Evolutionary conservation across 257 asterid genomes (phyloP).

Genomic region (Penstemon barbatus): DNA sequence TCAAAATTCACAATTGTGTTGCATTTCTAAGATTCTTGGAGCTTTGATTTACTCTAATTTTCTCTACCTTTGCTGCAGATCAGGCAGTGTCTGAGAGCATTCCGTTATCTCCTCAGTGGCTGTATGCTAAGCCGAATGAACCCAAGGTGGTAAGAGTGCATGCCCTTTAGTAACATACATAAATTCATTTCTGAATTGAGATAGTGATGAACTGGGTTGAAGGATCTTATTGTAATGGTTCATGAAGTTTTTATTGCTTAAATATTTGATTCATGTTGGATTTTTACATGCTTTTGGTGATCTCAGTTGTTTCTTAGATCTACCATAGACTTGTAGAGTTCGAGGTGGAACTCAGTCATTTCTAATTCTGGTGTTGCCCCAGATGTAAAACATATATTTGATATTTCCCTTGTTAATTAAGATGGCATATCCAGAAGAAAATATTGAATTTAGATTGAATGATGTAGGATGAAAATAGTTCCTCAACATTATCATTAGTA

Average conservation of each 20-base stretch:
- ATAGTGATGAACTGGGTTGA: neutral
- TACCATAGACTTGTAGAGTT: slow-evolving; percentile 7
- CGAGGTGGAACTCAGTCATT: neutral
- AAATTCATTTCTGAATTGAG: slow-evolving; percentile 9
- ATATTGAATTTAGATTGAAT: neutral
- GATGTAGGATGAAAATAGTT: neutral
- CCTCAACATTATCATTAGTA: neutral
- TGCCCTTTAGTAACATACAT: neutral
- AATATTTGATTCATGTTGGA: neutral
- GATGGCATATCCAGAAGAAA: neutral
- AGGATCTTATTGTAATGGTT: slow-evolving; percentile 10
- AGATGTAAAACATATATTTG: neutral
- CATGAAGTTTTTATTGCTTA: neutral
- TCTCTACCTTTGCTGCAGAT: slow-evolving; percentile 53
- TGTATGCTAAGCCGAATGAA: slow-evolving; percentile 81
- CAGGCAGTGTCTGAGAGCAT: slow-evolving; percentile 74
- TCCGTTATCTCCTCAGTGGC: slow-evolving; percentile 98
- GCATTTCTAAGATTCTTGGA: neutral
- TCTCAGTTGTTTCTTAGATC: neutral
- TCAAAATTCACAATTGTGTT: neutral
- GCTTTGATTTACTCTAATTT: slow-evolving; percentile 19
- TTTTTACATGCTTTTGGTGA: neutral
- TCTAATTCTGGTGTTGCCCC: neutral
- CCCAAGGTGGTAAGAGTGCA: slow-evolving; percentile 57
- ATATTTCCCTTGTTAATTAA: neutral